These are phyloP conservation scores for Fusarium sp. DNA, from an alignment of 2,329 filamentous ascomycete genomes.

Conservation along the genomic window DNA sequence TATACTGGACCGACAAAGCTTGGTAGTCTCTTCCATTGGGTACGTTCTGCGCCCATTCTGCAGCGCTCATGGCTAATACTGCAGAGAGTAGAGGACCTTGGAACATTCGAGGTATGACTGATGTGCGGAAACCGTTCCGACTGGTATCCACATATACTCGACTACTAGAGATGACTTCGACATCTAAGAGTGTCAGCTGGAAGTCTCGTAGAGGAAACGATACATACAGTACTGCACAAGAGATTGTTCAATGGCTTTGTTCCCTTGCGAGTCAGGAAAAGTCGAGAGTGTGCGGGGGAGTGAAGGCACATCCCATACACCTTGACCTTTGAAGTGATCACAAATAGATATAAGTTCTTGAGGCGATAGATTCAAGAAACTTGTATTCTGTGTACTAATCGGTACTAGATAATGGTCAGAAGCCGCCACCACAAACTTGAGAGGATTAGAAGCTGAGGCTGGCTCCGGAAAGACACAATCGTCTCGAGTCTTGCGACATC, in stretches of 20 bases:
- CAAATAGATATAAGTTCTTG: slow-evolving; percentile 28
- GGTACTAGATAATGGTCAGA: slow-evolving; percentile 36
- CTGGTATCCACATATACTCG: slow-evolving; percentile 44
- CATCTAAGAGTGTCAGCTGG: slow-evolving; percentile 33
- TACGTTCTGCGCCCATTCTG: slow-evolving; percentile 42
- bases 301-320: background rate
- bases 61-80: slow-evolving; percentile 44
- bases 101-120: slow-evolving; percentile 42
- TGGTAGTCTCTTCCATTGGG: slow-evolving; percentile 38
- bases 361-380: slow-evolving; percentile 39
- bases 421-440: slow-evolving; percentile 40
- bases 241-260: slow-evolving; percentile 19
- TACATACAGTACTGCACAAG: slow-evolving; percentile 45
- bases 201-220: rapidly evolving
- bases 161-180: slow-evolving; percentile 41
- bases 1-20: slow-evolving; percentile 41
- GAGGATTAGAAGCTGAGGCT: slow-evolving; percentile 36
- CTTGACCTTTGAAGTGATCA: background rate
- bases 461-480: slow-evolving; percentile 38
- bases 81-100: slow-evolving; percentile 36
- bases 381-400: background rate
- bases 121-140: slow-evolving; percentile 40
- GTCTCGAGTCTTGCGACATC: slow-evolving; percentile 29
- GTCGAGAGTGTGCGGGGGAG: slow-evolving; percentile 25
- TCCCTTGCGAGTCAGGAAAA: slow-evolving; percentile 14